Evolutionary conservation across 306 rosid genomes (phyloP).

Genomic region (Sesbania bispinosa): DNA sequence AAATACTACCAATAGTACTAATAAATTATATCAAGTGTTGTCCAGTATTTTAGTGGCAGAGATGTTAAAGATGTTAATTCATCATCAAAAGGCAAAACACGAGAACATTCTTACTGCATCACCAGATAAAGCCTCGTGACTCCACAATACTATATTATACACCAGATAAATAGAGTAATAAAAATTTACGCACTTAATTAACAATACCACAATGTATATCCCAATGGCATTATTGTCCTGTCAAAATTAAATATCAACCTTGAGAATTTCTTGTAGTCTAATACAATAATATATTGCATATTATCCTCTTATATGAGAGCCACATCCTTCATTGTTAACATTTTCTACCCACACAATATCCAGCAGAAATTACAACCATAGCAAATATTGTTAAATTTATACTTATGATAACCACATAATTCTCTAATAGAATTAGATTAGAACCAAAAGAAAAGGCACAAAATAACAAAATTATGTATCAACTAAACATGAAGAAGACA

Average conservation of each 20-base stretch:
- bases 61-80: not conserved
- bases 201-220: not conserved
- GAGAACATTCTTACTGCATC: not conserved
- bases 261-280: not conserved
- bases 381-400: not conserved
- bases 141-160: not conserved
- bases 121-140: not conserved
- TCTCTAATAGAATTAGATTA: not conserved
- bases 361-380: not conserved
- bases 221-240: not conserved
- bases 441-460: not conserved
- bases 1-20: not conserved
- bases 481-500: not conserved
- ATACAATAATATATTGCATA: not conserved
- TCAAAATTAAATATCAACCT: not conserved
- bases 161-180: not conserved
- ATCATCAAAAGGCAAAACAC: not conserved
- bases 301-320: not conserved
- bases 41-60: not conserved
- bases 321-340: not conserved
- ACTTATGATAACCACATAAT: not conserved
- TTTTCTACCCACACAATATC: not conserved
- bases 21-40: not conserved
- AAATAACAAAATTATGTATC: not conserved
- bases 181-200: not conserved